Evolutionary conservation across 2,329 filamentous ascomycete species (phyloP), one percentile per base, ranked within the genome.

Genomic region (Dothiorella sarmentorum): DNA sequence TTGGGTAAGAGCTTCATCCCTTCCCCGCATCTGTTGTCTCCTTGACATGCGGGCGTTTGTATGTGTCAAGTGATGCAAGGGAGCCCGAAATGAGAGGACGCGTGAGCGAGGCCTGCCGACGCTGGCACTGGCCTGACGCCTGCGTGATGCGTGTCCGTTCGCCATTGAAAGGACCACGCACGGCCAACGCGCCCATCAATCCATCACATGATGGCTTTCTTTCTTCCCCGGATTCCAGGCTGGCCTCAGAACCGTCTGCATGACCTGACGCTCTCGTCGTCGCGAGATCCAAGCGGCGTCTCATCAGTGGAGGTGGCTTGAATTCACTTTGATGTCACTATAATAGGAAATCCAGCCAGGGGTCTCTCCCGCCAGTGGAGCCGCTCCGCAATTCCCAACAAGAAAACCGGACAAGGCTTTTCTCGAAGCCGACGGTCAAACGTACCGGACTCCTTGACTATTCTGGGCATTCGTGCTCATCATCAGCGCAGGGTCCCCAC

Each of bases 51-150:
- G 24, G 49, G 49, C 49, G 49, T 38, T 27, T 53, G 49, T 53
- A 42, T 38, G 49, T 53, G 49, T 53, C 49, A 53, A 53, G 49
- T 53, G 49, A 53, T 42, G 49, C 49, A 56, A 56, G 52, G 52
- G 52, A 26, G 24, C 15, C 24, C 29, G 51, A 43, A 43, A 55
- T 35, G 51, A 43, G 49, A 35, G 29, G 35, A 17, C 35, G 49
- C 49, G 22, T 24, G n/a, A n/a, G n/a, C n/a, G n/a, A n/a, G n/a
- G n/a, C n/a, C n/a, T n/a, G n/a, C n/a, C n/a, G n/a, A n/a, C n/a
- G n/a, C n/a, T n/a, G n/a, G n/a, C n/a, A n/a, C n/a, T n/a, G n/a
- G 49, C 33, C 49, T 53, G 49, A 53, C 40, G 49, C n/a, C 22
- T 53, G 49, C 49, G 49, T 53, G 49, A 53, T 53, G 49, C 35